A percentile compares a stretch with the other conserved stretches of the same genome.
These are phyloP conservation scores for Sclerotinia borealis DNA, from an alignment of 2,329 filamentous ascomycete genomes.

Conservation along the genomic window DNA sequence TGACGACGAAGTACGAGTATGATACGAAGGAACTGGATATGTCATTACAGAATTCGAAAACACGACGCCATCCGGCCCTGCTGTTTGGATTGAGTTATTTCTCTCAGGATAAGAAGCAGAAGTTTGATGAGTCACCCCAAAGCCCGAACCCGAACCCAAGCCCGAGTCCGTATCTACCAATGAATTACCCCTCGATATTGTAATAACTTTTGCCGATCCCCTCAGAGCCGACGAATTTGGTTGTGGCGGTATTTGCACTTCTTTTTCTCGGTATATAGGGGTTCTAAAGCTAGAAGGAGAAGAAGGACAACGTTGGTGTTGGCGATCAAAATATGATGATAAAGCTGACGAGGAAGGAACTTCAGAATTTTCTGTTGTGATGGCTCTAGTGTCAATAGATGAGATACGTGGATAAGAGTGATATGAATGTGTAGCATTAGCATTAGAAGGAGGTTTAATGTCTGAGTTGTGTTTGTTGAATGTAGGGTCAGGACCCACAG, in stretches of 20 bases:
- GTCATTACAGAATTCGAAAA: background rate
- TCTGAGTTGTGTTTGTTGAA: background rate
- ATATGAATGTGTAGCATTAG: background rate
- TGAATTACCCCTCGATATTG: background rate
- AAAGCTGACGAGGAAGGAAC: conserved; percentile 2
- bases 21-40: background rate
- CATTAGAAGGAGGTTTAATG: background rate
- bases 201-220: background rate
- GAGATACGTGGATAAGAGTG: background rate
- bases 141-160: background rate
- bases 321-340: background rate
- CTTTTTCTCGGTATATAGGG: background rate
- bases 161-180: background rate
- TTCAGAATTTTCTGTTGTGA: background rate
- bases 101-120: background rate
- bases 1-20: background rate
- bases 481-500: background rate
- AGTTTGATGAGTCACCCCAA: background rate
- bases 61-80: background rate
- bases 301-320: background rate
- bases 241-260: background rate
- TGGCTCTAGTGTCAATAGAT: background rate
- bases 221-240: background rate
- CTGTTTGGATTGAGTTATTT: background rate
- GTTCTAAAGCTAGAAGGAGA: background rate